Evolutionary conservation across 805 yeast genomes (phyloP).

Genomic region (Wickerhamiella hasegawae): DNA sequence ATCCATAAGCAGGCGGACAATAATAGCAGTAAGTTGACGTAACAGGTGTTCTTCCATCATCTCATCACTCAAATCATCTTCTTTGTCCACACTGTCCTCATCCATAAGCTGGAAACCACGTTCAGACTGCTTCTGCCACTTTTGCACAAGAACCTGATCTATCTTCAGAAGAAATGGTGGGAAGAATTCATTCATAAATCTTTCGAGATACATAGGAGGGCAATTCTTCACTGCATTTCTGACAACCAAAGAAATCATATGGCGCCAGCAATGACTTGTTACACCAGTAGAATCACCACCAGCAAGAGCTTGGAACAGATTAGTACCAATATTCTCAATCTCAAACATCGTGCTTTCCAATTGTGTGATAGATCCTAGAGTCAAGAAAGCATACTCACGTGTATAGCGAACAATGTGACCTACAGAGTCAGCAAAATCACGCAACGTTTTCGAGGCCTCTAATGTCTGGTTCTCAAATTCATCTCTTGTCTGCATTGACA

Average conservation of each 20-base stretch:
- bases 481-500: slow-evolving; percentile 83
- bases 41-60: slow-evolving; percentile 95
- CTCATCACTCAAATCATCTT: slow-evolving; percentile 79
- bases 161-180: slow-evolving; percentile 62
- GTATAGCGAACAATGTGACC: slow-evolving; percentile 94
- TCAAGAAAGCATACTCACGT: slow-evolving; percentile 83
- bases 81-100: slow-evolving; percentile 27
- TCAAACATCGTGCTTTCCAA: slow-evolving; percentile 79
- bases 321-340: slow-evolving; percentile 61
- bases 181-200: slow-evolving; percentile 60
- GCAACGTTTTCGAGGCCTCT: slow-evolving; percentile 79
- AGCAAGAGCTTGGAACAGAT: slow-evolving; percentile 76
- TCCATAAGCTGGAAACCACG: slow-evolving; percentile 29
- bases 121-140: slow-evolving; percentile 56
- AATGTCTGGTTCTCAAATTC: slow-evolving; percentile 88
- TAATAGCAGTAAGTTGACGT: slow-evolving; percentile 84
- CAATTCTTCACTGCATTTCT: slow-evolving; percentile 80
- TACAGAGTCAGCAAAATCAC: slow-evolving; percentile 95
- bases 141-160: slow-evolving; percentile 53
- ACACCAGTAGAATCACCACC: slow-evolving; percentile 64
- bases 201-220: slow-evolving; percentile 50
- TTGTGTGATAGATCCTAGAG: slow-evolving; percentile 78
- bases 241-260: slow-evolving; percentile 78
- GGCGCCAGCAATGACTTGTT: slow-evolving; percentile 93
- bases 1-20: slow-evolving; percentile 74